Percentiles rank a stretch among this genome's conserved stretches.
Conservation (phyloP, 129 eudicot species). For the Artemisia annua region DNA sequence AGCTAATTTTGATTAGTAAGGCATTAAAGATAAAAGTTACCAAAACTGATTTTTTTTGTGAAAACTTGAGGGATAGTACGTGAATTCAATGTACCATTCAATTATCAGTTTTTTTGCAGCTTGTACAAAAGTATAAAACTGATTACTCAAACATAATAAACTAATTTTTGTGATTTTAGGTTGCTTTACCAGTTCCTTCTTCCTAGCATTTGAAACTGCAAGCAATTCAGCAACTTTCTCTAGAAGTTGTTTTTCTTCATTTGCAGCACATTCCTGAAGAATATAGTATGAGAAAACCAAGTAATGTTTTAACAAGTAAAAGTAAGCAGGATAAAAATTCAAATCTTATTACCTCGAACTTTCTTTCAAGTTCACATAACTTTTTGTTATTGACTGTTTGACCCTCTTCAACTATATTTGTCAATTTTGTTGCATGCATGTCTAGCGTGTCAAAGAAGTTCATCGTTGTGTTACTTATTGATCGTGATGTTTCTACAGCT, state of each 20-base stretch:
- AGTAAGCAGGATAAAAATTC: not conserved
- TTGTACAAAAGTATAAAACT: no score
- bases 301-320: not conserved
- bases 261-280: slow-evolving; percentile 71
- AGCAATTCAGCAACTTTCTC: slow-evolving; percentile 93
- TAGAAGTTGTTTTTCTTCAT: slow-evolving; percentile 76
- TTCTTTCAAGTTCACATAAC: slow-evolving; percentile 74
- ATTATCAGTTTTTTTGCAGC: no score
- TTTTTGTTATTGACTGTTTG: slow-evolving; percentile 76
- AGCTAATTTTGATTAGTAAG: no score
- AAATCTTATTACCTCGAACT: slow-evolving; percentile 63
- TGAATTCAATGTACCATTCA: no score
- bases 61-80: no score
- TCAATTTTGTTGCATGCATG: slow-evolving; percentile 70
- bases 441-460: slow-evolving; percentile 80
- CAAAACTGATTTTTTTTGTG: no score
- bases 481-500: slow-evolving; percentile 70
- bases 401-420: slow-evolving; percentile 77
- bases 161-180: not conserved
- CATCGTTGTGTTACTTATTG: slow-evolving; percentile 70
- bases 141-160: not conserved
- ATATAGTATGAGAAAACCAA: not conserved
- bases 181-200: slow-evolving; percentile 64
- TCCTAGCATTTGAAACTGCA: slow-evolving; percentile 88
- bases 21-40: no score